Base-by-base conservation (phyloP, 805 yeast genomes). In the Lachancea sp. region DNA sequence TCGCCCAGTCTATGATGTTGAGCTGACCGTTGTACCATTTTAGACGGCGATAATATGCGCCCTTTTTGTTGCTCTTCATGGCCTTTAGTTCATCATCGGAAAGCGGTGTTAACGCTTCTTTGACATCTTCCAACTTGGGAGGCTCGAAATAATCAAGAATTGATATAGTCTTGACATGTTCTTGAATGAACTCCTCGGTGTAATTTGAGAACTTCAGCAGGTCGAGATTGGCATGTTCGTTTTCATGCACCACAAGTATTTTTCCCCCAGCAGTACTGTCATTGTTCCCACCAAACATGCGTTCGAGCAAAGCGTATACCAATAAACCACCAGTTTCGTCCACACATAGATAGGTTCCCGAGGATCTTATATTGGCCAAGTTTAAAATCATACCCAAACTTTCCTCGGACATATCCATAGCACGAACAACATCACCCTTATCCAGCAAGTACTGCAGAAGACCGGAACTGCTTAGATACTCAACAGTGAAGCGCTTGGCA, bases 291-390 rank as follows among this genome's bases (percentile, higher is more conserved):
- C 78, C 78, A 49, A 79, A 80, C 91, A 95, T 86, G 59, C 97
- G 73, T 62, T 93, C 99, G 65, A 93, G 60, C 74, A 93, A 71
- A 3, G 95, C 87, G 49, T 85, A 85, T 5, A 85, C 77, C 1
- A 93, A 60, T n/a, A 91, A 73, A 6, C 98, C 96, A 27, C 95
- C 90, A n/a, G 96, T 84, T 59, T 93, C 99, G 59, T 93, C 99
- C 44, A 88, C 73, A 3, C 91, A 82, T 18, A 93, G 68, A 58
- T 93, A 93, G 47, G 76, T 79, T 1, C 99, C 98, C 10, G 95
- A 95, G 0, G 96, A 89, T 57, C 81, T 79, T 29, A 93, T 77
- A 59, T 91, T 88, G 1, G 83, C 96, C 54, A 83, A 72, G 49
- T 82, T 81, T 66, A 93, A 67, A 56, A 88, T 67, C 63, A 85